Percentiles rank a stretch among this genome's conserved stretches.
phyloP scores from a whole-genome alignment of 2,329 filamentous ascomycete genomes.

The Aspergillus caelatus region DNA sequence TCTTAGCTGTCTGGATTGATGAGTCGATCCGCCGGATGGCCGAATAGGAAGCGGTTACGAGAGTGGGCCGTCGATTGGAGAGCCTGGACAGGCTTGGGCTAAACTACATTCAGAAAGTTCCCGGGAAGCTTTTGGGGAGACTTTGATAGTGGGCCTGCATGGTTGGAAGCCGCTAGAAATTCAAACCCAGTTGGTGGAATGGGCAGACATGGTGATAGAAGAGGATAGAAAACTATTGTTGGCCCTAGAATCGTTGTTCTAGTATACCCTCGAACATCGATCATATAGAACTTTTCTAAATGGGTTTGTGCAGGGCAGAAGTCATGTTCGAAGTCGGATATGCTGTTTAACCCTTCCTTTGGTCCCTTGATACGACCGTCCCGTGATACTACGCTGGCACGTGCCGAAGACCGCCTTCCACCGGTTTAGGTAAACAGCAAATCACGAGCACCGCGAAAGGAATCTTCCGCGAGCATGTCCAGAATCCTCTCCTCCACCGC shows the following conservation, averaged over 20 bases:
- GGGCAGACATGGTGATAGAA: background rate
- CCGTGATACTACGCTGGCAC: background rate
- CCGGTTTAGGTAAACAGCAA: background rate
- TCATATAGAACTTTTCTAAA: background rate
- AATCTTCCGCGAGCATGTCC: background rate
- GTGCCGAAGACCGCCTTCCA: background rate
- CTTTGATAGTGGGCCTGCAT: slow-evolving; percentile 2
- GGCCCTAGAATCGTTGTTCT: background rate
- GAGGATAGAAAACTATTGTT: background rate
- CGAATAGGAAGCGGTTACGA: slow-evolving; percentile 8
- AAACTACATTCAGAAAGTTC: slow-evolving; percentile 4
- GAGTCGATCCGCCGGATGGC: slow-evolving; percentile 11
- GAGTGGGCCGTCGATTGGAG: slow-evolving; percentile 13
- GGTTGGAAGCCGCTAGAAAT: slow-evolving; percentile 2
- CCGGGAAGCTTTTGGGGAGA: background rate
- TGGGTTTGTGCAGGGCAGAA: background rate
- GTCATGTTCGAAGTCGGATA: too few relatives aligned
- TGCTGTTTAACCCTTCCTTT: background rate
- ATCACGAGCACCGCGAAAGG: slow-evolving; percentile 1
- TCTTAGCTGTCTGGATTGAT: slow-evolving; percentile 2
- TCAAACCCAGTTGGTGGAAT: background rate
- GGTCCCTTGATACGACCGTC: background rate
- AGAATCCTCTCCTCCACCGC: background rate
- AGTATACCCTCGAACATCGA: background rate
- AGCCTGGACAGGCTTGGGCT: background rate